Evolutionary conservation across 2,329 filamentous ascomycete genomes (phyloP), one percentile per base, ranked within the genome.

Genomic region (Lasiodiplodia sp.): DNA sequence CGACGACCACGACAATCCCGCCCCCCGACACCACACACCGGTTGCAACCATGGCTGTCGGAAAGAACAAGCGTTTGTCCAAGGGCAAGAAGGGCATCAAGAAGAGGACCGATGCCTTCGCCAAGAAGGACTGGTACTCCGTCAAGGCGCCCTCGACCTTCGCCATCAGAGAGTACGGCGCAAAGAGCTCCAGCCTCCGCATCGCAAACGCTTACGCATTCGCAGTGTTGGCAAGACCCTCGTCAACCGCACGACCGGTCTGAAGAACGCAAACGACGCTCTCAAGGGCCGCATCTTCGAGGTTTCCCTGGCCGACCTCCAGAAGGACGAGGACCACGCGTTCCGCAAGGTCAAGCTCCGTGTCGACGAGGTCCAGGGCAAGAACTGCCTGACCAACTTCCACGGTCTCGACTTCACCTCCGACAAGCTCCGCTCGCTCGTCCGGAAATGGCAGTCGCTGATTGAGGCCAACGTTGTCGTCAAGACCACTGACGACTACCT

Each of bases 11-110:
- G 73, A 78, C 77, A 74, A 76, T 75, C 72, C 44, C 75, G 69
- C 71, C 40, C 70, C 52, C 63, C 69, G 70, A 70, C 70, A 71
- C 68, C 72, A 72, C 73, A 71, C 70, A 72, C 75, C 80, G 83
- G 83, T 88, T 87, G 86, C 86, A 89, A 90, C 84, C 84, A 91
- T 93, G 91, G 91, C 91, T 88, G 91, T 93, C 85, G 91, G 91
- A 87, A 93, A 93, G 93, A 99, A 99, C 91, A 99, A 99, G 94
- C 94, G 96, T 89, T 91, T 99, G 88, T 98, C 96, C 76, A 99
- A 99, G 91, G 96, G 96, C 88, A 99, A 98, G 93, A 99, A 99
- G 91, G 95, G 96, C 85, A 89, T 98, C 84, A 98, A 98, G 93
- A 98, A 99, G 95, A 95, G 95, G 88, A 95, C 94, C 81, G 96